phyloP scores from a whole-genome alignment of 768 basidiomycete species.

The Phanerodontia chrysosporium region DNA sequence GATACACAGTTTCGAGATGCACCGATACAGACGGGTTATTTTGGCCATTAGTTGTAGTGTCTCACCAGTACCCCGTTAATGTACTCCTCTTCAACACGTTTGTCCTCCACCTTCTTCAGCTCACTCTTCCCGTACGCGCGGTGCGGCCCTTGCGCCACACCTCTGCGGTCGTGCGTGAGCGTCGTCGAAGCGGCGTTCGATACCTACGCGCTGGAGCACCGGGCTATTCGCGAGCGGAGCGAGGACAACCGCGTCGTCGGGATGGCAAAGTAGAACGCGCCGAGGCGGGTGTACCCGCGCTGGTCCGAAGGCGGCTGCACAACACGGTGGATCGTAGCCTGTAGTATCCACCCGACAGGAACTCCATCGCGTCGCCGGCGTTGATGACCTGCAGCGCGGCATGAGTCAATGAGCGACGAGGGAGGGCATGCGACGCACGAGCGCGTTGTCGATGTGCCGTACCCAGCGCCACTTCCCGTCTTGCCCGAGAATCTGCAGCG shows the following conservation, averaged over 20 bases:
- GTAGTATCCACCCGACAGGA: constrained; percentile 59
- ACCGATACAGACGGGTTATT: too few relatives aligned
- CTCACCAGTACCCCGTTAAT: constrained; percentile 52
- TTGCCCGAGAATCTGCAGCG: constrained; percentile 49
- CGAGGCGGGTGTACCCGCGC: constrained; percentile 43
- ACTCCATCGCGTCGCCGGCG: constrained; percentile 55
- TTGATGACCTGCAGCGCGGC: constrained; percentile 44
- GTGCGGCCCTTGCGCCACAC: constrained; percentile 50
- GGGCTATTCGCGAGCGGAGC: constrained; percentile 43
- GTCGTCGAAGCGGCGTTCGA: constrained; percentile 34
- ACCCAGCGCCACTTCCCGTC: constrained; percentile 46
- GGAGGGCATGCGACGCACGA: constrained; percentile 19
- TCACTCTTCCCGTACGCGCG: constrained; percentile 46
- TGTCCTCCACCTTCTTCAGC: constrained; percentile 35
- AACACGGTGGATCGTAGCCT: constrained; percentile 59
- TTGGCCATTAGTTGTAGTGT: constrained; percentile 43
- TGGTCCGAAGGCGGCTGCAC: constrained; percentile 57
- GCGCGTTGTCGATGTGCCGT: constrained; percentile 31
- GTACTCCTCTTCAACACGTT: constrained; percentile 50
- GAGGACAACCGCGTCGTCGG: constrained; percentile 47
- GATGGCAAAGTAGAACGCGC: constrained; percentile 55
- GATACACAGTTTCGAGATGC: too few relatives aligned
- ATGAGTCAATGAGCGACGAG: background rate
- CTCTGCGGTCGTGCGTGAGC: constrained; percentile 44
- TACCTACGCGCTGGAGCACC: constrained; percentile 42